Evolutionary conservation across 495 filamentous ascomycete species (phyloP).

Genomic region (Bacidia rubella): DNA sequence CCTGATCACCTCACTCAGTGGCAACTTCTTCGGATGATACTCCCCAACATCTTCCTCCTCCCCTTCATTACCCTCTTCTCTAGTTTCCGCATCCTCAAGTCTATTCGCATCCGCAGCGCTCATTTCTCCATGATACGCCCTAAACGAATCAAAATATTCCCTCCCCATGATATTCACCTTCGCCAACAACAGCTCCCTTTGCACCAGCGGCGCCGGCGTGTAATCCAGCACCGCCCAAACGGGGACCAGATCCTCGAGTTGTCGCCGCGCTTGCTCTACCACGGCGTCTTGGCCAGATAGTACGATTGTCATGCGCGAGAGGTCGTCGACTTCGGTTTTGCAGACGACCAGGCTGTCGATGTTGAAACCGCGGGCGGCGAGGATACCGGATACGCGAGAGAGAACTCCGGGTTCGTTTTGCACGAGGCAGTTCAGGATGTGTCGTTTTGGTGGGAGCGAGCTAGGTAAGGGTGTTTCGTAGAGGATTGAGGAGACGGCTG

Average conservation of each 20-base stretch:
- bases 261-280: constrained; percentile 89
- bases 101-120: constrained; percentile 30
- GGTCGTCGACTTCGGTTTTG: constrained; percentile 91
- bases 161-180: constrained; percentile 93
- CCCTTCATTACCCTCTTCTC: constrained; percentile 17
- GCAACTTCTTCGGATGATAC: constrained; percentile 78
- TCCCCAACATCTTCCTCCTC: constrained; percentile 32
- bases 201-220: constrained; percentile 81
- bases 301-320: constrained; percentile 98
- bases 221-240: constrained; percentile 98
- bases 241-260: constrained; percentile 91
- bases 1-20: constrained; percentile 72
- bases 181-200: constrained; percentile 88
- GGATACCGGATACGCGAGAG: constrained; percentile 88
- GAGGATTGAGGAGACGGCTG: constrained; percentile 93
- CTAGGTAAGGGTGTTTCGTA: constrained; percentile 92
- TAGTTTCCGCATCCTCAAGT: constrained; percentile 24
- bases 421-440: constrained; percentile 94
- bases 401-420: constrained; percentile 98
- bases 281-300: constrained; percentile 91
- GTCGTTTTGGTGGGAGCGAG: constrained; percentile 72
- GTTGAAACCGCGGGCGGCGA: constrained; percentile 95
- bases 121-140: constrained; percentile 81
- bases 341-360: constrained; percentile 97
- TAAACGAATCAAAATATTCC: constrained; percentile 93